Conservation (phyloP, 2,329 filamentous ascomycete species). For the Monilinia laxa region DNA sequence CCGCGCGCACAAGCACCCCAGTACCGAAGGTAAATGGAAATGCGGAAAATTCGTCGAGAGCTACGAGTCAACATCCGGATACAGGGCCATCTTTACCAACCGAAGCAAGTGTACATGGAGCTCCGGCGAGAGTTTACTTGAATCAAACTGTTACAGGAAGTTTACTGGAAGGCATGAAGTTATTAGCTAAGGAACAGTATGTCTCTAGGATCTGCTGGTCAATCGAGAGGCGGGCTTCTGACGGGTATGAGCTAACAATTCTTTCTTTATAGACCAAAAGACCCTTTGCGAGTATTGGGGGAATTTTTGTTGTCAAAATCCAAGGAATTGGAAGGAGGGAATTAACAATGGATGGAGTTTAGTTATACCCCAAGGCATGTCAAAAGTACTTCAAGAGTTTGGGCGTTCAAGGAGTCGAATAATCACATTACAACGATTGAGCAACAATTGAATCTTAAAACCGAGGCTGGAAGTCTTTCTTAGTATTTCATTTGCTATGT, state of each 20-base stretch:
- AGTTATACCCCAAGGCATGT: constrained; percentile 7
- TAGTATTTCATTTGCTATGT: constrained; percentile 37
- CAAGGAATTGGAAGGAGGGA: constrained; percentile 56
- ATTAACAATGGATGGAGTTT: constrained; percentile 8
- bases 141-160: constrained; percentile 68
- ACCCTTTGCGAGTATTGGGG: constrained; percentile 67
- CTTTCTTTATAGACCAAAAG: constrained; percentile 53
- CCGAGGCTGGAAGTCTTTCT: constrained; percentile 32
- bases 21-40: constrained; percentile 41
- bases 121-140: constrained; percentile 67
- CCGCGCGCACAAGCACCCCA: constrained; percentile 50
- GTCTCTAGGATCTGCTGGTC: constrained; percentile 39
- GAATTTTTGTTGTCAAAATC: constrained; percentile 70
- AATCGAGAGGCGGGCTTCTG: background rate
- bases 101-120: constrained; percentile 63
- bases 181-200: constrained; percentile 68
- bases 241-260: constrained; percentile 12
- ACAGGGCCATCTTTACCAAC: constrained; percentile 53
- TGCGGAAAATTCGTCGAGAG: constrained; percentile 45
- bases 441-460: constrained; percentile 16
- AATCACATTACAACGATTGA: background rate
- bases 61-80: constrained; percentile 58
- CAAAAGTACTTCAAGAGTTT: constrained; percentile 5
- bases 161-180: constrained; percentile 73
- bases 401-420: constrained; percentile 11